Conservation (phyloP, 768 basidiomycete species). For the Myochromella boudieri region DNA sequence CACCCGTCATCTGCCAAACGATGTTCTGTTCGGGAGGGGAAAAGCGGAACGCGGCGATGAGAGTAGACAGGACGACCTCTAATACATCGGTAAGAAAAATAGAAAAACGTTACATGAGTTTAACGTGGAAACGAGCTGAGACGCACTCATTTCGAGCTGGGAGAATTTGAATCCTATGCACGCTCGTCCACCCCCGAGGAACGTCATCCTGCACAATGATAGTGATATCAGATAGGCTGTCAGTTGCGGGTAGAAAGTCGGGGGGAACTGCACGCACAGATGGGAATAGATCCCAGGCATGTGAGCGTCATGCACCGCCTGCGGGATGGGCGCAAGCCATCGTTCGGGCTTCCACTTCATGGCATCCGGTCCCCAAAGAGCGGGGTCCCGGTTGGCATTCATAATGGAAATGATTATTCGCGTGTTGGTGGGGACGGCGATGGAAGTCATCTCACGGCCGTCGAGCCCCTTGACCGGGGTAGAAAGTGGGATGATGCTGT, state of each 20-base stretch:
- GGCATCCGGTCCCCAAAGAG: slow-evolving; percentile 48
- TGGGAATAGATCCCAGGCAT: slow-evolving; percentile 46
- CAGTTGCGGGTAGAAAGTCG: not conserved
- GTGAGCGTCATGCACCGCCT: slow-evolving; percentile 32
- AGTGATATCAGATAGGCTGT: not conserved
- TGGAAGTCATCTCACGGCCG: slow-evolving; percentile 33
- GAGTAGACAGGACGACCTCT: slow-evolving; percentile 20
- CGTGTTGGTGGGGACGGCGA: slow-evolving; percentile 40
- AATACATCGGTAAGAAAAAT: not conserved
- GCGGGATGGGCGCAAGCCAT: slow-evolving; percentile 42
- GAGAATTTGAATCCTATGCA: slow-evolving; percentile 43
- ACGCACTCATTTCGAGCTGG: slow-evolving; percentile 39
- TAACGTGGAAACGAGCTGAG: not conserved
- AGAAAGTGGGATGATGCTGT: slow-evolving; percentile 40
- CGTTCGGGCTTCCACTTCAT: slow-evolving; percentile 53
- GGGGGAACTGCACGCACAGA: slow-evolving; percentile 24
- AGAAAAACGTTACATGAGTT: not conserved
- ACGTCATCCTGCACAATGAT: slow-evolving; percentile 29
- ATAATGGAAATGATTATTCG: slow-evolving; percentile 35
- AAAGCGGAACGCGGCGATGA: slow-evolving; percentile 18
- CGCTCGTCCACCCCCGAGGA: slow-evolving; percentile 31
- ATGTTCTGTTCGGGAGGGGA: slow-evolving; percentile 14
- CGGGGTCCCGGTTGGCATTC: slow-evolving; percentile 36
- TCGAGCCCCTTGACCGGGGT: slow-evolving; percentile 34
- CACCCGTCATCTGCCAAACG: slow-evolving; percentile 16